Conservation (phyloP, 2,329 filamentous ascomycete species). For the Colletotrichum salicis region DNA sequence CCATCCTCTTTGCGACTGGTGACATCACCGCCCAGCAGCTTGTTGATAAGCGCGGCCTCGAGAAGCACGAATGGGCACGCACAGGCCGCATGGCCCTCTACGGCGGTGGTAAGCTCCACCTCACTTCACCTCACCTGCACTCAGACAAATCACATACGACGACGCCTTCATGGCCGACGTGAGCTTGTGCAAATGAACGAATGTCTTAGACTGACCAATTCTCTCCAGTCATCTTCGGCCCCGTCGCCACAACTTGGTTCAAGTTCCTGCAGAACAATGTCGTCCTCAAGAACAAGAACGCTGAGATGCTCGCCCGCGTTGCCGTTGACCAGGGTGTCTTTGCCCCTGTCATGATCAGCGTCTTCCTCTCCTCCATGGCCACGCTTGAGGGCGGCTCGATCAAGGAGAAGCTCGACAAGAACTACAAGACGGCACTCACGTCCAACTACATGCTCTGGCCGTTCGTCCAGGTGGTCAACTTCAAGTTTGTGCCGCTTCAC, state of each 20-base stretch:
- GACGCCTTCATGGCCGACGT: no score
- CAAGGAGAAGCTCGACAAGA: slow-evolving; percentile 75
- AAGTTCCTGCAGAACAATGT: slow-evolving; percentile 79
- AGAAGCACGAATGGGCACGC: slow-evolving; percentile 78
- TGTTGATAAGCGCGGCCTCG: slow-evolving; percentile 82
- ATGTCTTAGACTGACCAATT: background rate
- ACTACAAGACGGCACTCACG: slow-evolving; percentile 76
- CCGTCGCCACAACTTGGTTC: slow-evolving; percentile 89
- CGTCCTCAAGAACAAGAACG: slow-evolving; percentile 69
- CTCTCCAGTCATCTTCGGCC: slow-evolving; percentile 79
- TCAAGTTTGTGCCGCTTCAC: slow-evolving; percentile 85
- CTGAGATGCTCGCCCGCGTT: slow-evolving; percentile 83
- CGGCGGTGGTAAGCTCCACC: slow-evolving; percentile 70
- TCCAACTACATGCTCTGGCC: slow-evolving; percentile 94
- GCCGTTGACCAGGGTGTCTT: slow-evolving; percentile 84
- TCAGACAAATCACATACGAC: background rate
- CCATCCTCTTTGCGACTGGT: slow-evolving; percentile 90
- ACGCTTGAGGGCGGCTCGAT: slow-evolving; percentile 74
- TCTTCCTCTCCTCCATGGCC: slow-evolving; percentile 88
- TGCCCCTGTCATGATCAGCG: slow-evolving; percentile 82
- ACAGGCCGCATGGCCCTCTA: slow-evolving; percentile 85
- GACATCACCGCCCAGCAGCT: slow-evolving; percentile 91
- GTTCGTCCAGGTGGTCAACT: slow-evolving; percentile 85
- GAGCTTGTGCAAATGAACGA: background rate
- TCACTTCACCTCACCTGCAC: background rate